These are phyloP conservation scores for Cardiospermum halicacabum DNA, from an alignment of 345 rosid species.

Conservation along the genomic window DNA sequence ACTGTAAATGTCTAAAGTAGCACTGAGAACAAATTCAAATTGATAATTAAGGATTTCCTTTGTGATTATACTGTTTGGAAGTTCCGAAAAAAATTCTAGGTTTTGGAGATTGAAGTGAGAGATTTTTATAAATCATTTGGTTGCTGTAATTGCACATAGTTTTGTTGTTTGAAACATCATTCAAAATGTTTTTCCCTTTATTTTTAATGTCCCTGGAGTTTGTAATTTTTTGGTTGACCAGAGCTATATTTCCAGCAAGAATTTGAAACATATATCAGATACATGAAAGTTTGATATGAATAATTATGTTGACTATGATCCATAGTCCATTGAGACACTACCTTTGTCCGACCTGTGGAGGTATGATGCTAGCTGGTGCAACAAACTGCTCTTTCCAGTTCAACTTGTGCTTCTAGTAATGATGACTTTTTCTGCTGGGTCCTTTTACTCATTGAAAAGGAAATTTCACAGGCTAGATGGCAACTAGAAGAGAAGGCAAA, in stretches of 20 bases:
- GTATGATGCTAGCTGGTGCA: conserved; percentile 19
- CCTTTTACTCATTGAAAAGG: conserved; percentile 28
- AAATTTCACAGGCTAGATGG: conserved; percentile 71
- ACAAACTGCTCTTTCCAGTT: conserved; percentile 9
- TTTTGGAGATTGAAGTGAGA: not conserved
- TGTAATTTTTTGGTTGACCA: conserved; percentile 3
- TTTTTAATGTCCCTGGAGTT: conserved; percentile 2
- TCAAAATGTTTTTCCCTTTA: conserved; percentile 1
- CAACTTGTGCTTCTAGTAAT: conserved; percentile 17
- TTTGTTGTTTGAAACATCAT: conserved; percentile 6
- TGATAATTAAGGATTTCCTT: not conserved
- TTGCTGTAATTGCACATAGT: not conserved
- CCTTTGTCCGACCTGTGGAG: conserved; percentile 9
- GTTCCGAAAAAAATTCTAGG: no score
- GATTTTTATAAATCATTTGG: not conserved
- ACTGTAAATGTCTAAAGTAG: conserved; percentile 2
- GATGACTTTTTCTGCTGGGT: conserved; percentile 15
- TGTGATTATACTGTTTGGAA: no score
- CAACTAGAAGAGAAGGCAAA: conserved; percentile 60
- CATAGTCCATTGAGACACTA: conserved; percentile 6
- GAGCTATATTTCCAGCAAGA: conserved; percentile 1
- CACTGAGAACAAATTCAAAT: not conserved
- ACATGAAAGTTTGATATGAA: conserved; percentile 13
- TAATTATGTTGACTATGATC: conserved; percentile 5
- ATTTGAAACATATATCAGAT: conserved; percentile 5